Percentiles rank a stretch among this genome's conserved stretches.
These are phyloP conservation scores for Mycena venus DNA, from an alignment of 768 basidiomycete species.

Conservation along the genomic window DNA sequence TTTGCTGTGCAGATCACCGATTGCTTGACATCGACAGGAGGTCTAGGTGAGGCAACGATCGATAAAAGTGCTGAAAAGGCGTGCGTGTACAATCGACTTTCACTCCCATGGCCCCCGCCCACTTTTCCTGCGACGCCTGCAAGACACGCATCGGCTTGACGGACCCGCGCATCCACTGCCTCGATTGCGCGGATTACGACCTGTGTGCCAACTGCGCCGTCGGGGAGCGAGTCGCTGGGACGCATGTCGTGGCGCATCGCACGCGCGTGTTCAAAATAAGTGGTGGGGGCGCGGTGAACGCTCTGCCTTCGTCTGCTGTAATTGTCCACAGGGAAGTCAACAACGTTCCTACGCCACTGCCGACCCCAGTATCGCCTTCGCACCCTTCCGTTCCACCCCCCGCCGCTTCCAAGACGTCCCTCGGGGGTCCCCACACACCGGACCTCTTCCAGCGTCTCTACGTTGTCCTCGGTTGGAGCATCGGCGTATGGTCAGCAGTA, in stretches of 20 bases:
- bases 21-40: not conserved
- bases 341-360: not conserved
- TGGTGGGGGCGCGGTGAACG: not conserved
- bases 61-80: not conserved
- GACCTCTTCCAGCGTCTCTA: not conserved
- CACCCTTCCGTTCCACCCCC: too few species aligned
- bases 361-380: not conserved
- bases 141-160: not conserved
- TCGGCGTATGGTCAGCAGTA: not conserved
- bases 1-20: not conserved
- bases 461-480: not conserved
- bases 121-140: conserved; percentile 20
- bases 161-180: conserved; percentile 17
- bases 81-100: not conserved
- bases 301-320: not conserved
- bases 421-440: not conserved
- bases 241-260: not conserved
- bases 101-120: conserved; percentile 1
- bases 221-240: not conserved
- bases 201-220: conserved; percentile 16
- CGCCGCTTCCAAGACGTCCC: too few species aligned
- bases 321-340: not conserved
- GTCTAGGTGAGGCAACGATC: not conserved
- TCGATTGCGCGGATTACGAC: conserved; percentile 15
- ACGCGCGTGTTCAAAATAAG: not conserved